Evolutionary conservation across 257 asterid genomes (phyloP), one percentile per base, ranked within the genome.

Genomic region (Anisodus acutangulus): DNA sequence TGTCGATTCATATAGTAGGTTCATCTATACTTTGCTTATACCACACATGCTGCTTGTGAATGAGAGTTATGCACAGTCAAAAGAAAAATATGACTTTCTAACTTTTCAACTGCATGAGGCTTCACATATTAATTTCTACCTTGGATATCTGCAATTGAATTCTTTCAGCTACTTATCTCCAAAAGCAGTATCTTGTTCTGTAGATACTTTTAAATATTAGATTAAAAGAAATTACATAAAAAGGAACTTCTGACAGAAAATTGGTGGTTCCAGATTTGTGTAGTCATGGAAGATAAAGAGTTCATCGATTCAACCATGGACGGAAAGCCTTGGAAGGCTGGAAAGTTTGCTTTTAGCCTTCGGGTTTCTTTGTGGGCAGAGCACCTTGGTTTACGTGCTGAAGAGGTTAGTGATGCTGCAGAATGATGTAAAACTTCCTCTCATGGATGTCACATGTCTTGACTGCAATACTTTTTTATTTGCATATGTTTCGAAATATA

Each of bases 331-430:
- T 94, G 99, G 99, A 92, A 89, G 87, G 98, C 99, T 60, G 99
- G 99, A 84, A 92, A 91, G 83, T 96, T 93, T 83, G 69, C 98
- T 85, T 88, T 81, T 81, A 91, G 88, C 64, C 98, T 96, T 80
- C 88, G 99, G 87, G 87, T 92, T 78, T 92, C 94, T 55, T 86
- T 96, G 89, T 96, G 99, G 99, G 91, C 95, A 3, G 99, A 96
- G 90, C 99, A 96, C 86, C 97, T 96, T 54, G 98, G 98, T 85
- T 87, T 96, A 51, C 37, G 37, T 45, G 19, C 91, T 64, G 85
- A 88, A 66, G 97, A 95, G 97, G 99, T 94, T 74, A 86, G 89
- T 89, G 66, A 59, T 83, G 82, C 41, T 83, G 58, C 49, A 31
- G 60, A 74, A 74, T 74, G 81, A 16, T 2, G n/a, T 78, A 26